Evolutionary conservation across 495 filamentous ascomycete species (phyloP).

Genomic region (Penicillium pulvis): DNA sequence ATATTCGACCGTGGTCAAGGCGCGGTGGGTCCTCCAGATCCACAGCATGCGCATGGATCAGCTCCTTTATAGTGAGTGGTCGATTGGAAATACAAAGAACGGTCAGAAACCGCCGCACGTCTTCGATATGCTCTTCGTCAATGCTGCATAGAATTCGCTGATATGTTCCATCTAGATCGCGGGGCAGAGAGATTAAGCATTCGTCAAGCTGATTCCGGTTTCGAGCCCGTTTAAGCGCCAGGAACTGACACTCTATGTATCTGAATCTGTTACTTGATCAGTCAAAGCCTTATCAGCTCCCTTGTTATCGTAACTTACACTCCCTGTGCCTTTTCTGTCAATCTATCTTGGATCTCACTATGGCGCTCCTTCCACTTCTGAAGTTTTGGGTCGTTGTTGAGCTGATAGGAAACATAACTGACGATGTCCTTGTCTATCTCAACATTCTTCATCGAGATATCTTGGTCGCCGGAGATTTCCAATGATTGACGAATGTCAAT

Average conservation of each 20-base stretch:
- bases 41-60: constrained; percentile 33
- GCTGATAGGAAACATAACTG: constrained; percentile 30
- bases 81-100: constrained; percentile 32
- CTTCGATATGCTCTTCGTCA: constrained; percentile 18
- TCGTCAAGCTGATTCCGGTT: constrained; percentile 30
- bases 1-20: not conserved
- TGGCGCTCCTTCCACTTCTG: constrained; percentile 30
- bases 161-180: constrained; percentile 40
- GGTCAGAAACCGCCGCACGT: constrained; percentile 33
- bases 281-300: not conserved
- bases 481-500: constrained; percentile 36
- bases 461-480: constrained; percentile 13
- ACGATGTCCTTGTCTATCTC: constrained; percentile 33
- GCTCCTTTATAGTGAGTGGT: constrained; percentile 33
- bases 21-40: constrained; percentile 19
- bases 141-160: constrained; percentile 35
- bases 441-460: constrained; percentile 27
- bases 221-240: constrained; percentile 21
- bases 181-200: constrained; percentile 33
- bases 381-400: constrained; percentile 28
- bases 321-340: constrained; percentile 31
- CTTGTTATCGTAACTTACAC: constrained; percentile 30
- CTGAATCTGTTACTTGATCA: constrained; percentile 31
- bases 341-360: constrained; percentile 27
- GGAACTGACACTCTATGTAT: constrained; percentile 43